phyloP scores from a whole-genome alignment of 2,329 filamentous ascomycete species.

The Epicoccum nigrum region DNA sequence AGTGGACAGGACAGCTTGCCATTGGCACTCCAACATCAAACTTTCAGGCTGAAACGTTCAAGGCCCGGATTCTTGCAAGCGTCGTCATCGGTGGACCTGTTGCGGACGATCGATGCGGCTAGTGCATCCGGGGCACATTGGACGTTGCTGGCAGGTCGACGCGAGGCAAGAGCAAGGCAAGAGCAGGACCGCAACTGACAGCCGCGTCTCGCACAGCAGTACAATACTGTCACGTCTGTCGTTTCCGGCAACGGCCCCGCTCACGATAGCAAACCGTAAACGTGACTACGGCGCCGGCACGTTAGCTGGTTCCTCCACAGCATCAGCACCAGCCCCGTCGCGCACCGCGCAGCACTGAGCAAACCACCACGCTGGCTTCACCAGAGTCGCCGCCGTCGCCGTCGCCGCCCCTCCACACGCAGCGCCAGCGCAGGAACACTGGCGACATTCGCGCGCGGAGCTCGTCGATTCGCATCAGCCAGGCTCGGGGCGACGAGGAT shows the following conservation, averaged over 20 bases:
- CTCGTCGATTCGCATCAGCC: conserved; percentile 41
- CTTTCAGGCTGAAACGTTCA: conserved; percentile 3
- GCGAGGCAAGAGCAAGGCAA: not conserved
- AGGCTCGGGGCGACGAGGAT: conserved; percentile 35
- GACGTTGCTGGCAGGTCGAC: conserved; percentile 3
- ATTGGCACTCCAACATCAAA: not conserved
- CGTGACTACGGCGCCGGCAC: no score
- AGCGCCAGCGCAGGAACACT: conserved; percentile 38
- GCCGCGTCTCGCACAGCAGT: conserved; percentile 1
- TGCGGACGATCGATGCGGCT: conserved; percentile 14
- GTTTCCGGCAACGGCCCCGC: conserved; percentile 17
- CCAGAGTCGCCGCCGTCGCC: conserved; percentile 20
- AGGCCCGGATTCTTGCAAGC: conserved; percentile 8
- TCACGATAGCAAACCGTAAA: conserved; percentile 11
- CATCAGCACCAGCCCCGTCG: conserved; percentile 12
- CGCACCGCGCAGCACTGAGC: conserved; percentile 12
- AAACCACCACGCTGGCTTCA: conserved; percentile 38
- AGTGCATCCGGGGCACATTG: conserved; percentile 21
- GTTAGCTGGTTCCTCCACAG: no score
- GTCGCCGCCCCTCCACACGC: conserved; percentile 35
- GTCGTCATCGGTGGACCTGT: conserved; percentile 30
- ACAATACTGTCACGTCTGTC: conserved; percentile 11
- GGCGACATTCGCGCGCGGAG: conserved; percentile 38
- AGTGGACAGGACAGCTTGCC: not conserved
- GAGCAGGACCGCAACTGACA: conserved; percentile 2